Percentiles rank a stretch among this genome's conserved stretches.
phyloP scores from a whole-genome alignment of 257 asterid genomes.

The Agastache rugosa region DNA sequence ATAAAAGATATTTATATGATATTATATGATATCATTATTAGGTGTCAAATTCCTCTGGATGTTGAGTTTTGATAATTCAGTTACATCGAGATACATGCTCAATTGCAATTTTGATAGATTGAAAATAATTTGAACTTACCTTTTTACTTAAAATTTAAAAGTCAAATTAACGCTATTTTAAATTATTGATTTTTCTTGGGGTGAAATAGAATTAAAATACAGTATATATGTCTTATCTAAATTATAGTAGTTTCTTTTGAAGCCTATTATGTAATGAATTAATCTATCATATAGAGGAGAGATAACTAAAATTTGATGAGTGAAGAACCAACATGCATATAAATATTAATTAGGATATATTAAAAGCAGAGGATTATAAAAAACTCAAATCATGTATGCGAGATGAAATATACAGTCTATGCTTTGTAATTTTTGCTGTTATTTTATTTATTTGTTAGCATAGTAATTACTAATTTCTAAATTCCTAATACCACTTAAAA shows the following conservation, averaged over 20 bases:
- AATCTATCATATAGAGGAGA: background rate
- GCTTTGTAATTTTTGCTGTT: too few relatives aligned
- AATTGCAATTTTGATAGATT: background rate
- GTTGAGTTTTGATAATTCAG: background rate
- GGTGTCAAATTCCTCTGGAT: background rate
- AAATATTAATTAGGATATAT: too few relatives aligned
- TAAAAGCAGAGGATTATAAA: too few relatives aligned
- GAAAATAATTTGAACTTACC: background rate
- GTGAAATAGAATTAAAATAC: background rate
- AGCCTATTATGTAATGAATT: background rate
- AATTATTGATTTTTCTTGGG: background rate
- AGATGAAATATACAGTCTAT: too few relatives aligned
- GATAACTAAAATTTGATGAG: background rate
- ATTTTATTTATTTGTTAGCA: too few relatives aligned
- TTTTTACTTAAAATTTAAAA: background rate
- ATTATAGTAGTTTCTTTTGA: background rate
- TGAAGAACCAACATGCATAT: background rate
- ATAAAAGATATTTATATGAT: too few relatives aligned
- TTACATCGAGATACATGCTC: background rate
- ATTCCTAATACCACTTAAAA: too few relatives aligned
- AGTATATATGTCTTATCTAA: background rate
- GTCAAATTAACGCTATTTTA: background rate
- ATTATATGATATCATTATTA: background rate
- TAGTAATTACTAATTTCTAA: too few relatives aligned
- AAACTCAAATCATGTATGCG: too few relatives aligned